Percentiles rank a stretch among this genome's conserved stretches.
Evolutionary conservation across 2,329 filamentous ascomycete species (phyloP).

Genomic region (Venturia effusa): DNA sequence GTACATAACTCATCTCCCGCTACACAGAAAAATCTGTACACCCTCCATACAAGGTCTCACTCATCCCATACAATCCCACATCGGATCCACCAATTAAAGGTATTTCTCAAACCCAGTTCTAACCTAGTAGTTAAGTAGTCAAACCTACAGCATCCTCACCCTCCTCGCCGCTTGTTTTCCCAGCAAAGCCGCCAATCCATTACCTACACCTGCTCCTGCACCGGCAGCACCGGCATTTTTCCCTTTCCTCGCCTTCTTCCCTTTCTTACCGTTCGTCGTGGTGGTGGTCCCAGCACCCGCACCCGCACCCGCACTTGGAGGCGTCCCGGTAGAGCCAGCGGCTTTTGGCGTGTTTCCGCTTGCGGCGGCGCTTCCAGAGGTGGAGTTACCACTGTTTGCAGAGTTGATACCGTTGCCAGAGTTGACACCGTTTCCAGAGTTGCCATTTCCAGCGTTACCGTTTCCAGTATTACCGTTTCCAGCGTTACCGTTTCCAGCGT

Average conservation of each 20-base stretch:
- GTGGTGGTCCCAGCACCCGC: too few relatives aligned
- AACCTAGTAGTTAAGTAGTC: too few relatives aligned
- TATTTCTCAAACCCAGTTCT: too few relatives aligned
- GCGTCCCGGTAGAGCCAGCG: not conserved
- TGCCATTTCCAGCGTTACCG: not conserved
- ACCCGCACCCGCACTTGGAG: not conserved
- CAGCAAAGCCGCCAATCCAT: not conserved
- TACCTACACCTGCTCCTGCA: not conserved
- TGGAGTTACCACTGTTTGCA: too few relatives aligned
- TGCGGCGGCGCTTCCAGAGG: not conserved
- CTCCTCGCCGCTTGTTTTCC: not conserved
- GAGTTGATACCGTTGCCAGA: too few relatives aligned
- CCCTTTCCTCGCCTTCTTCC: slow-evolving; percentile 4
- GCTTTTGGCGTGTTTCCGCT: not conserved
- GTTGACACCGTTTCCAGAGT: too few relatives aligned
- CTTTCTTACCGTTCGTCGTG: not conserved
- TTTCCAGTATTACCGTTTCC: not conserved
- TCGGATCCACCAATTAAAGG: too few relatives aligned
- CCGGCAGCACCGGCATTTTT: not conserved
- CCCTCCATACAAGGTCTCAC: too few relatives aligned
- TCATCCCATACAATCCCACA: too few relatives aligned
- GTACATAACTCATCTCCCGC: not conserved
- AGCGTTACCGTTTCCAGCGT: too few relatives aligned
- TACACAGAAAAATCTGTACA: not conserved
- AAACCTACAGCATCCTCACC: not conserved